Conservation (phyloP, 768 basidiomycete genomes). For the Boletus eberwhitei region DNA sequence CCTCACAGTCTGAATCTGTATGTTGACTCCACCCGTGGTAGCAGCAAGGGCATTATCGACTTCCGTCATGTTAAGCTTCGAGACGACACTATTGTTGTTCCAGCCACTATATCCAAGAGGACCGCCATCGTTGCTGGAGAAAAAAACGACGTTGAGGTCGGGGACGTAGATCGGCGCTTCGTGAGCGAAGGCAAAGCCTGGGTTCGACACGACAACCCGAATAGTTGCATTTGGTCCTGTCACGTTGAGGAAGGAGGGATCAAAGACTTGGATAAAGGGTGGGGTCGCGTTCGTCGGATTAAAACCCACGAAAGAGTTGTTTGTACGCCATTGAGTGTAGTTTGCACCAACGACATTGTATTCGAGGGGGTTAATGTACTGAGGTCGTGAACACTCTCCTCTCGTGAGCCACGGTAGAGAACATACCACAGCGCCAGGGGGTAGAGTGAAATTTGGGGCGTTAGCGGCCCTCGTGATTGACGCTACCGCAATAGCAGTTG, state of each 20-base stretch:
- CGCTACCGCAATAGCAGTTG: slow-evolving; percentile 1
- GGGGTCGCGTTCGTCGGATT: slow-evolving; percentile 60
- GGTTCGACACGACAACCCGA: slow-evolving; percentile 57
- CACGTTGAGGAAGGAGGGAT: slow-evolving; percentile 52
- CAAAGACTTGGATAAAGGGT: slow-evolving; percentile 59
- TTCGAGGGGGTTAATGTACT: slow-evolving; percentile 51
- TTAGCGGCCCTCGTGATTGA: background rate
- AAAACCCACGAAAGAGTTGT: slow-evolving; percentile 44
- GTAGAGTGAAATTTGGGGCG: slow-evolving; percentile 3
- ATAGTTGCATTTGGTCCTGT: slow-evolving; percentile 59
- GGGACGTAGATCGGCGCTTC: slow-evolving; percentile 72
- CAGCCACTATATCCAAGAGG: slow-evolving; percentile 60
- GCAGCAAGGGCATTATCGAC: slow-evolving; percentile 45
- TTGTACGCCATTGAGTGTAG: slow-evolving; percentile 36
- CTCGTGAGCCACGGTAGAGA: background rate
- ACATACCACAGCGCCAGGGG: slow-evolving; percentile 25
- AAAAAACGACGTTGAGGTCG: slow-evolving; percentile 65
- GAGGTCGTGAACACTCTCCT: background rate
- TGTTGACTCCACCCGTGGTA: slow-evolving; percentile 39
- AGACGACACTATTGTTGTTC: slow-evolving; percentile 59
- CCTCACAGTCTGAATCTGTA: slow-evolving; percentile 44
- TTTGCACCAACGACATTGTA: slow-evolving; percentile 52
- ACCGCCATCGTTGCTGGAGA: slow-evolving; percentile 69
- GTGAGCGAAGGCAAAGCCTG: slow-evolving; percentile 70
- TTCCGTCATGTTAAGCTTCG: slow-evolving; percentile 58